Conservation (phyloP, 2,329 filamentous ascomycete species). For the Fusarium poae region DNA sequence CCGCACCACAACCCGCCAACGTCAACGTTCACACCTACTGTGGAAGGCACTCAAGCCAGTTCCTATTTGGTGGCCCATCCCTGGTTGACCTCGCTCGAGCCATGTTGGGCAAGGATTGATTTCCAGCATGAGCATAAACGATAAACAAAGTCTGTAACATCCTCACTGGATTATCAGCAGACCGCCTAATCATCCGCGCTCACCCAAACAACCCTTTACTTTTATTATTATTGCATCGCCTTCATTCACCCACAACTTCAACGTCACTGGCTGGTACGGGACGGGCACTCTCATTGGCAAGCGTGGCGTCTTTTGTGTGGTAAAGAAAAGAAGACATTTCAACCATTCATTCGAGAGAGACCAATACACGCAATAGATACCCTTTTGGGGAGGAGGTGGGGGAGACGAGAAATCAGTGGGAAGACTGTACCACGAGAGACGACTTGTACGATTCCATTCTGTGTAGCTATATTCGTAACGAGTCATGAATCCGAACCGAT, state of each 20-base stretch:
- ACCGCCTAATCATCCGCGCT: slow-evolving; percentile 16
- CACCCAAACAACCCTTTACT: slow-evolving; percentile 5
- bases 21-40: slow-evolving; percentile 68
- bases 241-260: slow-evolving; percentile 16
- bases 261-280: slow-evolving; percentile 50
- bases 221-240: slow-evolving; percentile 22
- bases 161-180: slow-evolving; percentile 7
- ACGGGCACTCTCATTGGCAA: slow-evolving; percentile 37
- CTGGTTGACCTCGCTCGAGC: slow-evolving; percentile 59
- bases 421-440: slow-evolving; percentile 32
- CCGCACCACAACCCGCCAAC: slow-evolving; percentile 59
- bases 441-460: slow-evolving; percentile 36
- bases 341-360: slow-evolving; percentile 3
- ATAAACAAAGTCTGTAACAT: slow-evolving; percentile 19
- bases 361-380: slow-evolving; percentile 16
- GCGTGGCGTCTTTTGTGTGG: slow-evolving; percentile 41
- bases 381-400: background rate
- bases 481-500: slow-evolving; percentile 39
- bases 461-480: slow-evolving; percentile 41
- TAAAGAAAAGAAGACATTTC: slow-evolving; percentile 14
- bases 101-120: slow-evolving; percentile 54
- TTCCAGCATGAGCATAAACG: slow-evolving; percentile 19
- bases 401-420: slow-evolving; percentile 5
- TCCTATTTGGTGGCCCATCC: slow-evolving; percentile 64
- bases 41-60: slow-evolving; percentile 67